Conservation (phyloP, 805 yeast genomes). For the Wickerhamiella occidentalis region DNA sequence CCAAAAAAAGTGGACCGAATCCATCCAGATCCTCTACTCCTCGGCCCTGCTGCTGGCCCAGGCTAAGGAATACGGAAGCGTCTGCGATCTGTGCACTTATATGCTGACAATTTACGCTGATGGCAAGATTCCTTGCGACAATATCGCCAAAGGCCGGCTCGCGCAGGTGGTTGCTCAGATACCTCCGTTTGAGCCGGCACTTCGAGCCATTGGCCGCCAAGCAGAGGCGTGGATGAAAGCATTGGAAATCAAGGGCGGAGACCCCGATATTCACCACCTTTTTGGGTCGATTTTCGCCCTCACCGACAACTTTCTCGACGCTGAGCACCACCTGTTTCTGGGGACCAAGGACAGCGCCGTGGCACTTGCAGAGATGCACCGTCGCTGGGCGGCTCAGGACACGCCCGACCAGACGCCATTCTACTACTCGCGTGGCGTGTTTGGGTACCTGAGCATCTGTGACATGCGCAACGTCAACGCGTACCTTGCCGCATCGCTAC, state of each 20-base stretch:
- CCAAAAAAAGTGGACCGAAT: conserved; percentile 51
- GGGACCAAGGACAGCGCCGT: conserved; percentile 46
- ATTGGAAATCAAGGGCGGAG: conserved; percentile 50
- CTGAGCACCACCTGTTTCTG: conserved; percentile 59
- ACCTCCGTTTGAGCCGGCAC: conserved; percentile 44
- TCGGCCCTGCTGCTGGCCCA: conserved; percentile 58
- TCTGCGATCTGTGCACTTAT: conserved; percentile 62
- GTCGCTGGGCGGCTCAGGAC: conserved; percentile 33
- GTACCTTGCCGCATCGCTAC: conserved; percentile 30
- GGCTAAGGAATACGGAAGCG: conserved; percentile 66
- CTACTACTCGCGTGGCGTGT: conserved; percentile 45
- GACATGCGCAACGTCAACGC: conserved; percentile 49
- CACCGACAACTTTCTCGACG: conserved; percentile 42
- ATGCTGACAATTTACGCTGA: conserved; percentile 56
- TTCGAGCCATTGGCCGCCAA: conserved; percentile 55
- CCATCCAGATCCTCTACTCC: conserved; percentile 59
- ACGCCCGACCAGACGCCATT: conserved; percentile 20
- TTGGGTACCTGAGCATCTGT: conserved; percentile 60
- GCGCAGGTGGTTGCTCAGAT: conserved; percentile 33
- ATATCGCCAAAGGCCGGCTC: conserved; percentile 36
- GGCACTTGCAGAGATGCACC: conserved; percentile 37
- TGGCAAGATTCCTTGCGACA: conserved; percentile 34
- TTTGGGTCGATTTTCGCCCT: conserved; percentile 52
- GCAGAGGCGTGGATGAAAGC: conserved; percentile 46
- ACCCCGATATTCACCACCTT: conserved; percentile 58